Conservation (phyloP, 306 rosid genomes). For the Morella rubra region DNA sequence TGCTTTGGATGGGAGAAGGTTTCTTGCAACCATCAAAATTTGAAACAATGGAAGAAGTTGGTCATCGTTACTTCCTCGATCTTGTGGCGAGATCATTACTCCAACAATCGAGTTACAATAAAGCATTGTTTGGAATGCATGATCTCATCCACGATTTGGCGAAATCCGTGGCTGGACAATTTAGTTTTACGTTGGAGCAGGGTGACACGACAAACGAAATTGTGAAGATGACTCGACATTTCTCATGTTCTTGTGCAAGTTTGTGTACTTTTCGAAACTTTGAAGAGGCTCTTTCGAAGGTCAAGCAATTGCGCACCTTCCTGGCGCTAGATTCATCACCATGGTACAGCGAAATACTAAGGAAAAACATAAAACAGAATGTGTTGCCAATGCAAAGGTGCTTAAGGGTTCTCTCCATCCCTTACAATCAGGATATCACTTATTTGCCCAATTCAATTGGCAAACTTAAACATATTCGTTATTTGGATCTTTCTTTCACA, state of each 20-base stretch:
- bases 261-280: too few species aligned
- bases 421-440: too few species aligned
- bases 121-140: neutral
- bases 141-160: conserved; percentile 19
- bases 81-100: neutral
- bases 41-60: neutral
- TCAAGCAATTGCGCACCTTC: too few species aligned
- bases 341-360: too few species aligned
- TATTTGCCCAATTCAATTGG: neutral
- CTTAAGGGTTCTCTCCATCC: neutral
- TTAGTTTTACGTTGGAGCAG: too few species aligned
- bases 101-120: neutral
- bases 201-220: too few species aligned
- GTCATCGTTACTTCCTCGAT: neutral
- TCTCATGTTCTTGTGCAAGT: too few species aligned
- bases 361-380: too few species aligned
- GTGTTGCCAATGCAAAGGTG: neutral
- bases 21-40: neutral
- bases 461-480: conserved; percentile 2
- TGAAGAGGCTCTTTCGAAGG: too few species aligned
- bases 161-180: neutral
- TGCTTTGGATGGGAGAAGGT: neutral
- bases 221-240: too few species aligned
- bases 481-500: conserved; percentile 1
- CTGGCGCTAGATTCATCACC: neutral